Conservation (phyloP, 1,284 basidiomycete genomes). For the Sporisorium exsertum region DNA sequence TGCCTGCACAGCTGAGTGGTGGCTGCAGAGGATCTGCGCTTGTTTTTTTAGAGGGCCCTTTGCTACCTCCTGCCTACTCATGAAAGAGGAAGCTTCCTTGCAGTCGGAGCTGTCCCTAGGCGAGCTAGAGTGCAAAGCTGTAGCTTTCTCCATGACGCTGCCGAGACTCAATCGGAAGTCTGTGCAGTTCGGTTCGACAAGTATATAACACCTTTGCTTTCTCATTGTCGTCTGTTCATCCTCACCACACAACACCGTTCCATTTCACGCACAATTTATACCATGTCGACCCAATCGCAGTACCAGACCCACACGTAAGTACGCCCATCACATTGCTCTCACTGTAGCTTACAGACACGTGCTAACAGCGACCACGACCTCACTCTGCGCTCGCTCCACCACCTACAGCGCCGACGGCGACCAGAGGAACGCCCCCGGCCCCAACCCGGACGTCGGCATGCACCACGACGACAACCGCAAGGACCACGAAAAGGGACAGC, state of each 20-base stretch:
- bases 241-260: not conserved
- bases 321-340: too few species aligned
- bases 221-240: too few species aligned
- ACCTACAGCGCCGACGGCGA: conserved; percentile 49
- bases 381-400: not conserved
- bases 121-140: not conserved
- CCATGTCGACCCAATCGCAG: conserved; percentile 49
- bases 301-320: conserved; percentile 54
- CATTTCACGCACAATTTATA: not conserved
- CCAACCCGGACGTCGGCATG: conserved; percentile 52
- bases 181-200: not conserved
- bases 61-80: too few species aligned
- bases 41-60: too few species aligned
- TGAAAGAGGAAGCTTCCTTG: too few species aligned
- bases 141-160: conserved; percentile 19
- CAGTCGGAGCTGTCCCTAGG: not conserved
- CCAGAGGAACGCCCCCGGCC: conserved; percentile 55
- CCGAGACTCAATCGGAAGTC: conserved; percentile 9
- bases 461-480: conserved; percentile 54
- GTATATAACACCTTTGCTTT: conserved; percentile 19
- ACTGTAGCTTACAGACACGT: too few species aligned
- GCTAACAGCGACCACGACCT: too few species aligned
- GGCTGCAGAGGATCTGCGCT: conserved; percentile 3
- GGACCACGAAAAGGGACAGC: conserved; percentile 59
- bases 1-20: conserved; percentile 34